A percentile compares a stretch with the other conserved stretches of the same genome.
phyloP scores from a whole-genome alignment of 805 yeast genomes.

The Alloascoidea hylecoeti region DNA sequence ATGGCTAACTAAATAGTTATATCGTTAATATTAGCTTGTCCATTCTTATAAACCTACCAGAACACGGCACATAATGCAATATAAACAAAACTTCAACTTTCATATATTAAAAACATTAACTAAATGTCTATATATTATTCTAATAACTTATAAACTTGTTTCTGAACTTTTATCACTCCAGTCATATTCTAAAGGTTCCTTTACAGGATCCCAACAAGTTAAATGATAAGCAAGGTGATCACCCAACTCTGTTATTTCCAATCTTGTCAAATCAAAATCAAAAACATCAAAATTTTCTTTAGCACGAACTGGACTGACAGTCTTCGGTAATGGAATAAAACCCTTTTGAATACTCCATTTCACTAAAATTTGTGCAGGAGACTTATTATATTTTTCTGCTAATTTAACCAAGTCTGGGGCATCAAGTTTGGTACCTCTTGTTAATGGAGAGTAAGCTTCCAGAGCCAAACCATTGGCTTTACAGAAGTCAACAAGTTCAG shows the following conservation, averaged over 20 bases:
- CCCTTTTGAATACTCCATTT: constrained; percentile 69
- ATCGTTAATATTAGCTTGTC: too few relatives aligned
- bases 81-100: too few relatives aligned
- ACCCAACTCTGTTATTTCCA: background rate
- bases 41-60: too few relatives aligned
- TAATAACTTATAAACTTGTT: too few relatives aligned
- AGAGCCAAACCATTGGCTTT: constrained; percentile 28
- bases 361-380: constrained; percentile 50
- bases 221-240: background rate
- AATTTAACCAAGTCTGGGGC: constrained; percentile 38
- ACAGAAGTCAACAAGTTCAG: constrained; percentile 27
- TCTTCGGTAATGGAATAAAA: constrained; percentile 57
- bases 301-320: constrained; percentile 37
- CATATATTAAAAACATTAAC: too few relatives aligned
- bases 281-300: constrained; percentile 39
- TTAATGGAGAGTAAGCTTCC: constrained; percentile 57
- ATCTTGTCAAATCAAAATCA: constrained; percentile 21
- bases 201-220: constrained; percentile 1
- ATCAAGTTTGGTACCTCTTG: constrained; percentile 33
- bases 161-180: too few relatives aligned
- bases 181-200: constrained; percentile 1
- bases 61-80: too few relatives aligned
- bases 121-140: too few relatives aligned
- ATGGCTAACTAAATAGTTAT: too few relatives aligned
- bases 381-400: constrained; percentile 31